Evolutionary conservation across 768 basidiomycete genomes (phyloP).

Genomic region (Lactarius akahatsu): DNA sequence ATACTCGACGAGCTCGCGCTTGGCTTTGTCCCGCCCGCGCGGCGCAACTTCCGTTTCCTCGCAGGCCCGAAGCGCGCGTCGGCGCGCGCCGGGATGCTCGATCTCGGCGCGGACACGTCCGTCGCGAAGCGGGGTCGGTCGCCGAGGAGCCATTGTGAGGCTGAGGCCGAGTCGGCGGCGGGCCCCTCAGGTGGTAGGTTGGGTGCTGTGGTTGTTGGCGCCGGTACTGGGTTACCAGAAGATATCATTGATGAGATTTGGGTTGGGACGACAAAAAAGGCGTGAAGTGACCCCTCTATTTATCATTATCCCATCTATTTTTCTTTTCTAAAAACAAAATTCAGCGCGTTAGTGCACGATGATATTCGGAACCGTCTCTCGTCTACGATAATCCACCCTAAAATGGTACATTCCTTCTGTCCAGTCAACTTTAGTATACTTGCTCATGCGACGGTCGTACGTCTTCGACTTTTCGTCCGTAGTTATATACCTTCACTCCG

Average conservation of each 20-base stretch:
- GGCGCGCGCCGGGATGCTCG: conserved; percentile 15
- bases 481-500: no score
- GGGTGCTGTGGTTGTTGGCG: not conserved
- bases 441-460: no score
- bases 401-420: no score
- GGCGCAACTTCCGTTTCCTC: conserved; percentile 29
- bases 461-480: no score
- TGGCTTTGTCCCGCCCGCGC: conserved; percentile 19
- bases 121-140: not conserved
- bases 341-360: no score
- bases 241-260: not conserved
- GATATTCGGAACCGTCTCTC: no score
- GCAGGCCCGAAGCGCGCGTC: conserved; percentile 10
- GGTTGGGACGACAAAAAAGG: not conserved
- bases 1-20: conserved; percentile 26
- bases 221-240: not conserved
- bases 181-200: not conserved
- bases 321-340: no score
- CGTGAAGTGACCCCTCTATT: no score
- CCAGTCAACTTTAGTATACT: no score
- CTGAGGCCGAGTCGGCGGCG: not conserved
- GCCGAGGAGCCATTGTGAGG: not conserved
- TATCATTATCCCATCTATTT: no score
- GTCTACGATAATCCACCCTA: no score
- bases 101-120: not conserved